phyloP scores from a whole-genome alignment of 2,329 filamentous ascomycete species.

The Dothideomycetes sp. region DNA sequence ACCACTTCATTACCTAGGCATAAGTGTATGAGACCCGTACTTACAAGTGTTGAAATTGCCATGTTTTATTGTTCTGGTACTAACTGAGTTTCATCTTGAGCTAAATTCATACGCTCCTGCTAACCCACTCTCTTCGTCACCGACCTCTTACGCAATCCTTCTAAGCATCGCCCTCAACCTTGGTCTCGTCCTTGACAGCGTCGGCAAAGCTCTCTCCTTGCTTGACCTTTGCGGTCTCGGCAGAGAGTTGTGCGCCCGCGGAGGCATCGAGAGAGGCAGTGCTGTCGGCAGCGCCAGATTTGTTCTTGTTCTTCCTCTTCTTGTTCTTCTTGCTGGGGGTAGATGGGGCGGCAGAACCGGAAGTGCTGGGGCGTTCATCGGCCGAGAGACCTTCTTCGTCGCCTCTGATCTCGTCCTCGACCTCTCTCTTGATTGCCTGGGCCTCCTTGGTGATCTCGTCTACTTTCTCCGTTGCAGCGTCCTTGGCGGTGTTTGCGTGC shows the following conservation, averaged over 20 bases:
- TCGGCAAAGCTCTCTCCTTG: slow-evolving; percentile 6
- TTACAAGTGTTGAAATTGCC: too few relatives aligned
- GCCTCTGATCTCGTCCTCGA: not conserved
- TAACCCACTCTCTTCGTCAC: too few relatives aligned
- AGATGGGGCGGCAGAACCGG: slow-evolving; percentile 1
- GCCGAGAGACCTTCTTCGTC: slow-evolving; percentile 3
- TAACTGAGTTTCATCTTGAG: too few relatives aligned
- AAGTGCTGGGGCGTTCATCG: slow-evolving; percentile 5
- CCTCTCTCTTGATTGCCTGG: slow-evolving; percentile 4
- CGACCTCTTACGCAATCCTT: too few relatives aligned
- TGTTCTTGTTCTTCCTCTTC: slow-evolving; percentile 12
- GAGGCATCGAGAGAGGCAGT: not conserved
- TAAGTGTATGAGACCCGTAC: too few relatives aligned
- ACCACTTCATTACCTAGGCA: too few relatives aligned
- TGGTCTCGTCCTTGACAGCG: slow-evolving; percentile 7
- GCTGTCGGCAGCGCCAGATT: slow-evolving; percentile 3
- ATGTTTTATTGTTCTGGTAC: too few relatives aligned
- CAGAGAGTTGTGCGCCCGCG: too few relatives aligned
- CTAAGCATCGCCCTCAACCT: too few relatives aligned
- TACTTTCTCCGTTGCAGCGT: slow-evolving; percentile 3
- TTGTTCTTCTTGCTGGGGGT: slow-evolving; percentile 11
- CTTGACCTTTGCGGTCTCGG: slow-evolving; percentile 1
- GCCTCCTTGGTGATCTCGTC: slow-evolving; percentile 5
- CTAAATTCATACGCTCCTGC: too few relatives aligned
- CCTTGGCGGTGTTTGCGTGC: slow-evolving; percentile 6